Percentiles rank a stretch among this genome's conserved stretches.
Evolutionary conservation across 2,329 filamentous ascomycete genomes (phyloP).

Genomic region (Fusarium mangiferae): DNA sequence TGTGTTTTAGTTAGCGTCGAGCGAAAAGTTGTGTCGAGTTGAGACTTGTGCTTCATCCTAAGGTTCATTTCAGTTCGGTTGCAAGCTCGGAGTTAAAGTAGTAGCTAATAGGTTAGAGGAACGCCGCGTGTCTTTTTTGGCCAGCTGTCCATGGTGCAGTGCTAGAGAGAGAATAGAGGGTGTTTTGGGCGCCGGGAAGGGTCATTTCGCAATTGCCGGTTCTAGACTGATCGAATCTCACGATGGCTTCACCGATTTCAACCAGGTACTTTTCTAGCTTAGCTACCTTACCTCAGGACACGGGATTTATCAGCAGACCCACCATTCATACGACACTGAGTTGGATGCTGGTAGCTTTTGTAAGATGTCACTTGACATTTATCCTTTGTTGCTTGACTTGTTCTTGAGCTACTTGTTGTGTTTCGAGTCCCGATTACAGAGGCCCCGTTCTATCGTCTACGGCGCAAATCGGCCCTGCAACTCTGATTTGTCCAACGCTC

Average conservation of each 20-base stretch:
- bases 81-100: conserved; percentile 16
- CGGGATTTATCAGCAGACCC: conserved; percentile 27
- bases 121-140: conserved; percentile 19
- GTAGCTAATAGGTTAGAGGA: conserved; percentile 23
- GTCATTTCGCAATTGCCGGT: conserved; percentile 19
- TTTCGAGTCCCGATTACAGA: conserved; percentile 3
- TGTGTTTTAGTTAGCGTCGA: conserved; percentile 19
- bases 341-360: background rate
- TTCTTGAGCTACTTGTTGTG: background rate
- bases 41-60: conserved; percentile 22
- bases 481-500: conserved; percentile 15
- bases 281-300: background rate
- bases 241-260: conserved; percentile 32
- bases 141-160: conserved; percentile 23
- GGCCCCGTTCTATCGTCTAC: background rate
- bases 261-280: conserved; percentile 1
- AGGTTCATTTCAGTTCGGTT: conserved; percentile 15
- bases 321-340: conserved; percentile 5
- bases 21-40: conserved; percentile 26
- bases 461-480: conserved; percentile 4
- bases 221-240: conserved; percentile 33
- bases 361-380: conserved; percentile 1
- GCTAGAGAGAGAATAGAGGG: conserved; percentile 24
- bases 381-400: background rate
- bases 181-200: conserved; percentile 9